phyloP scores from a whole-genome alignment of 108 stramenopile genomes.

The Nannochloropsis oceanica region DNA sequence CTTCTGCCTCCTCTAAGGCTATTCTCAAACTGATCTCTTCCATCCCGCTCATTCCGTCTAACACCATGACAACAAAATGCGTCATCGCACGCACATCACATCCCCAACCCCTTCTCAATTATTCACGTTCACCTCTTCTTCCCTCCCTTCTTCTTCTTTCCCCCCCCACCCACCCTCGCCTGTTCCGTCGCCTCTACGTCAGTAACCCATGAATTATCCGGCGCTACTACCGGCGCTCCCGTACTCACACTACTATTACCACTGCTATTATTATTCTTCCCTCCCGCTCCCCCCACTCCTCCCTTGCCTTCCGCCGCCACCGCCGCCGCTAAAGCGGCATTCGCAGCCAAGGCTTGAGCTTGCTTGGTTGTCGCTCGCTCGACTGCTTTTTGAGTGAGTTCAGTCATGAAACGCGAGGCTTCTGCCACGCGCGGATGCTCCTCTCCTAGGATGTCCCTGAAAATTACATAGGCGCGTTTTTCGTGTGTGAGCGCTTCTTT shows the following conservation, averaged over 20 bases:
- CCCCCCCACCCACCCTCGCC: background rate
- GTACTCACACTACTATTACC: too few species aligned
- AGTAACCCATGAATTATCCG: background rate
- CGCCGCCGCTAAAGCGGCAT: background rate
- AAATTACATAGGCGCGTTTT: slow-evolving; percentile 3
- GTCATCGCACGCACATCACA: too few species aligned
- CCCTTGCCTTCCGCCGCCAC: background rate
- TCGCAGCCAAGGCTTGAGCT: background rate
- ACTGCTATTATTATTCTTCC: background rate
- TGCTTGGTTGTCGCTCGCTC: background rate
- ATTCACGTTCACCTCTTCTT: background rate
- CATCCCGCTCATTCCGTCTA: too few species aligned
- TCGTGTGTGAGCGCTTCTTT: slow-evolving; percentile 27
- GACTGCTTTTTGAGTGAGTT: slow-evolving; percentile 5
- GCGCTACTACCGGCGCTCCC: background rate
- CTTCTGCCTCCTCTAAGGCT: too few species aligned
- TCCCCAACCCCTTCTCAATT: too few species aligned
- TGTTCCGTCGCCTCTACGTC: background rate
- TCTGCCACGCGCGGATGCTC: slow-evolving; percentile 3
- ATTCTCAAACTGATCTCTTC: too few species aligned
- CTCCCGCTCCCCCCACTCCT: background rate
- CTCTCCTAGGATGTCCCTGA: background rate
- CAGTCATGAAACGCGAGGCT: background rate
- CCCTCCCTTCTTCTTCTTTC: background rate
- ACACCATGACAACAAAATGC: too few species aligned